phyloP scores from a whole-genome alignment of 768 basidiomycete species.

The Trametes maxima region DNA sequence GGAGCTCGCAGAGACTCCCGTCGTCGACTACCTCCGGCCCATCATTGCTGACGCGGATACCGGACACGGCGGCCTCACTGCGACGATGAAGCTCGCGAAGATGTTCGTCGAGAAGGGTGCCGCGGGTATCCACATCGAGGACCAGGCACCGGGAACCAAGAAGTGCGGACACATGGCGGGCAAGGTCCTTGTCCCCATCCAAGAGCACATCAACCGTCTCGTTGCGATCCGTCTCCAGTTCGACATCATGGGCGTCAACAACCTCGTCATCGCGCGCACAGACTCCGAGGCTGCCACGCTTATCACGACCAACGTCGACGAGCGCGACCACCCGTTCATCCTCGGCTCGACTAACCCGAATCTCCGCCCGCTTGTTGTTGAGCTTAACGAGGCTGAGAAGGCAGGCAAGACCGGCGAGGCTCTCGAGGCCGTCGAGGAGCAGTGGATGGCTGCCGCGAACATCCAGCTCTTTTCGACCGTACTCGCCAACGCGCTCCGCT shows the following conservation, averaged over 20 bases:
- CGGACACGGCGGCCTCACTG: constrained; percentile 97
- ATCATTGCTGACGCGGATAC: constrained; percentile 98
- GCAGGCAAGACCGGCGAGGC: constrained; percentile 77
- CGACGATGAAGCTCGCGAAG: constrained; percentile 97
- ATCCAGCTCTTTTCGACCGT: constrained; percentile 77
- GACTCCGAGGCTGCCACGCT: constrained; percentile 98
- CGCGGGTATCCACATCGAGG: constrained; percentile 96
- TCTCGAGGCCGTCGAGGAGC: constrained; percentile 86
- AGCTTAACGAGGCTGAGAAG: constrained; percentile 86
- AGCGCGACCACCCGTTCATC: constrained; percentile 97
- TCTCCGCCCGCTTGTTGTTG: constrained; percentile 67
- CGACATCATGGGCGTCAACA: constrained; percentile 98
- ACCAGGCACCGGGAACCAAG: constrained; percentile 97
- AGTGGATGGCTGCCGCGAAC: constrained; percentile 80
- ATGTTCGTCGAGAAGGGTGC: constrained; percentile 99
- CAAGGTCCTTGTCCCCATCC: constrained; percentile 95
- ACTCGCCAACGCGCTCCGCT: constrained; percentile 66
- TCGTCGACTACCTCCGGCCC: constrained; percentile 90
- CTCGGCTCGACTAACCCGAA: constrained; percentile 84
- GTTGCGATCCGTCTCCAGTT: constrained; percentile 96
- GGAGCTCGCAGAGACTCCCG: constrained; percentile 69
- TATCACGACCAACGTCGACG: constrained; percentile 95
- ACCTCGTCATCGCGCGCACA: constrained; percentile 90
- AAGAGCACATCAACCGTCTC: constrained; percentile 97
- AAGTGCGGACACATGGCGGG: constrained; percentile 96